Percentiles rank a stretch among this genome's conserved stretches.
Evolutionary conservation across 305 asterid genomes (phyloP).

Genomic region (Plantago coronopus): DNA sequence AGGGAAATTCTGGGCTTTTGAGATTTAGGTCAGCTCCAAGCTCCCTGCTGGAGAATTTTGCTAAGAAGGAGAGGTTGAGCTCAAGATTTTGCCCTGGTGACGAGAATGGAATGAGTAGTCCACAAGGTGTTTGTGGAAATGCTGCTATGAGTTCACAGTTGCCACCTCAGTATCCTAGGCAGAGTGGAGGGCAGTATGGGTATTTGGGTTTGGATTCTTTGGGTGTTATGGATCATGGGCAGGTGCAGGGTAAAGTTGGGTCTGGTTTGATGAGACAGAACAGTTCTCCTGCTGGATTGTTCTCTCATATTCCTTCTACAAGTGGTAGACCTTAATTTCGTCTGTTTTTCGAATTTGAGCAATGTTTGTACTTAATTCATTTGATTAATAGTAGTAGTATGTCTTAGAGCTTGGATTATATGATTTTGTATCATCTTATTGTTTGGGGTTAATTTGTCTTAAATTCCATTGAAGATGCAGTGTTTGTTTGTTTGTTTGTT

Average conservation of each 20-base stretch:
- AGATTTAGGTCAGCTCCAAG: conserved; percentile 62
- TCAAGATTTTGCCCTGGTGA: conserved; percentile 35
- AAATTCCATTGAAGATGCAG: no score
- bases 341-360: neutral
- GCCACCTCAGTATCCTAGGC: conserved; percentile 72
- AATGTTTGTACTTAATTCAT: no score
- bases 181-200: conserved; percentile 30
- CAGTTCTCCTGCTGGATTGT: conserved; percentile 71
- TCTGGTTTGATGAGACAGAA: conserved; percentile 53
- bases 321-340: conserved; percentile 35
- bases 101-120: conserved; percentile 17
- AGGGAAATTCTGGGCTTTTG: conserved; percentile 49
- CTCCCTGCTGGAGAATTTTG: conserved; percentile 40
- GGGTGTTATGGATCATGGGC: conserved; percentile 30
- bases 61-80: conserved; percentile 30
- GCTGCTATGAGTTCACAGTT: conserved; percentile 41
- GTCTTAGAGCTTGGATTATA: no score
- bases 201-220: conserved; percentile 30
- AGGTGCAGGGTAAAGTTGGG: conserved; percentile 33
- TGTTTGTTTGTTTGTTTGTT: no score
- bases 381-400: no score
- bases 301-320: conserved; percentile 46
- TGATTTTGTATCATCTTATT: no score
- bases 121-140: conserved; percentile 20
- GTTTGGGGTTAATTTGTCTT: no score